Evolutionary conservation across 2,329 filamentous ascomycete species (phyloP).

Genomic region (Pochonia chlamydosporia): DNA sequence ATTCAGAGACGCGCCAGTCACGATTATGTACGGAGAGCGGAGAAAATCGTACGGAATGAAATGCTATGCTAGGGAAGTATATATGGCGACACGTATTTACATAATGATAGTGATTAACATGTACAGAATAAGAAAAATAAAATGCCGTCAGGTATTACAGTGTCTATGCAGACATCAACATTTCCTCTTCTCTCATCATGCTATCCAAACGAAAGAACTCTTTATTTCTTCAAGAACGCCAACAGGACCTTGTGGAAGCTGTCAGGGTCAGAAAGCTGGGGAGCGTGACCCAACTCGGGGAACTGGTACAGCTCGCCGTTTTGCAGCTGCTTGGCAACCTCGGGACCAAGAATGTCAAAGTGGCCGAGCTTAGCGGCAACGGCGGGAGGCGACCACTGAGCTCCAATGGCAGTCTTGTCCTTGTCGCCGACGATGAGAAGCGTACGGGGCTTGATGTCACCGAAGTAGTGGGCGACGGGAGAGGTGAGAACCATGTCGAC

Average conservation of each 20-base stretch:
- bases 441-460: constrained; percentile 36
- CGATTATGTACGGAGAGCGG: too few species aligned
- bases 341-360: constrained; percentile 43
- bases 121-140: too few species aligned
- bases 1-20: too few species aligned
- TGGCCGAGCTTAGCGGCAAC: constrained; percentile 40
- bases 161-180: background rate
- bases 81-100: background rate
- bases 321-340: constrained; percentile 36
- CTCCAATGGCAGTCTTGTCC: constrained; percentile 50
- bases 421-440: constrained; percentile 44
- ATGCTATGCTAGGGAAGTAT: too few species aligned
- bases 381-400: constrained; percentile 40
- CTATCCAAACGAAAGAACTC: background rate
- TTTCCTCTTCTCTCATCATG: background rate
- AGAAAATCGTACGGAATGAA: too few species aligned
- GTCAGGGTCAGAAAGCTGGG: constrained; percentile 45
- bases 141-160: background rate
- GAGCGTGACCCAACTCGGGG: constrained; percentile 42
- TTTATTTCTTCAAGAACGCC: constrained; percentile 30
- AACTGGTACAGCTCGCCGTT: constrained; percentile 41
- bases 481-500: constrained; percentile 52
- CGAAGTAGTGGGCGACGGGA: constrained; percentile 45
- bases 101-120: background rate
- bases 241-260: constrained; percentile 40